A percentile compares a stretch with the other conserved stretches of the same genome.
phyloP scores from a whole-genome alignment of 1,284 basidiomycete genomes.

The Meira miltonrushii region DNA sequence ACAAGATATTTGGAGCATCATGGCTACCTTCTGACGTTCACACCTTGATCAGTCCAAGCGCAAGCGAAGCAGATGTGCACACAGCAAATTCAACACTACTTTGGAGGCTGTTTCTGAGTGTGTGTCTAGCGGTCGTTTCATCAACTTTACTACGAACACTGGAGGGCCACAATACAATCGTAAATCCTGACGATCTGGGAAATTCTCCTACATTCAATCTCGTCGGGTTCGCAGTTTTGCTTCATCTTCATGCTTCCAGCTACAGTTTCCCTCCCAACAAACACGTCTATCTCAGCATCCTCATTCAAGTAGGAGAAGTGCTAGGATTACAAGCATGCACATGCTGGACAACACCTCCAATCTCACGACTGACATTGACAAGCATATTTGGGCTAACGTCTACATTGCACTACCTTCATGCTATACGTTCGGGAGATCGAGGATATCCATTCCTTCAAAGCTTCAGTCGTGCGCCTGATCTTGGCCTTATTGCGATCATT shows the following conservation, averaged over 20 bases:
- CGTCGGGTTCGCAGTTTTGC: constrained; percentile 38
- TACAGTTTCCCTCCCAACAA: constrained; percentile 32
- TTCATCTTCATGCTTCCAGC: constrained; percentile 36
- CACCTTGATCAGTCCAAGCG: background rate
- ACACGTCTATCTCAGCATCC: constrained; percentile 41
- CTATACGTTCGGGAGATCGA: constrained; percentile 17
- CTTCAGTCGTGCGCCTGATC: constrained; percentile 34
- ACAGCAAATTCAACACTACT: constrained; percentile 7
- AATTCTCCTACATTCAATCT: constrained; percentile 40
- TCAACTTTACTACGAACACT: constrained; percentile 19
- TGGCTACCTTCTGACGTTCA: background rate
- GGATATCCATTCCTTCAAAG: constrained; percentile 38
- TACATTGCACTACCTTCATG: constrained; percentile 32
- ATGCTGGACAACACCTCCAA: constrained; percentile 15
- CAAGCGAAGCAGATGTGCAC: background rate
- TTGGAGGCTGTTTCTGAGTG: constrained; percentile 9
- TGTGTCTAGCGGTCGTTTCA: constrained; percentile 11
- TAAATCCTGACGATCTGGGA: constrained; percentile 2
- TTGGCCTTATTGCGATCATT: constrained; percentile 28
- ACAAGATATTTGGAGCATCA: background rate
- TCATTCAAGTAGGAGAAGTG: constrained; percentile 39
- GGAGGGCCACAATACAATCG: constrained; percentile 20
- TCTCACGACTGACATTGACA: constrained; percentile 31
- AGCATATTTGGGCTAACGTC: constrained; percentile 28
- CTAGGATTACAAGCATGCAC: constrained; percentile 11